phyloP scores from a whole-genome alignment of 176 grass and related monocot species.

The Aechmea fasciata region DNA sequence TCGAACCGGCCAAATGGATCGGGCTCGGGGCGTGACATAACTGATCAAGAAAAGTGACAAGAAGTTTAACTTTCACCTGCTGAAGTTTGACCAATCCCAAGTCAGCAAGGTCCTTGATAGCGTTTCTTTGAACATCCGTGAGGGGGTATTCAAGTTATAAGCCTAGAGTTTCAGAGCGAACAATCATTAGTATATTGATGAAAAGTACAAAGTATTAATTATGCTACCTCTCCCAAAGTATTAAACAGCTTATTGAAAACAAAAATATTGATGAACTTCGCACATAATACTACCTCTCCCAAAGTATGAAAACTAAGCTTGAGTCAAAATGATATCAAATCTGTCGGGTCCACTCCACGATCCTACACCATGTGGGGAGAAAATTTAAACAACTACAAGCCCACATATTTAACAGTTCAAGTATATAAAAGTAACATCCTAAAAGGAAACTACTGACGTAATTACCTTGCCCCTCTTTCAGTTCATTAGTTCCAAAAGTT shows the following conservation, averaged over 20 bases:
- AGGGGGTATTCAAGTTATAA: constrained; percentile 82
- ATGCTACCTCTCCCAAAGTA: too few relatives aligned
- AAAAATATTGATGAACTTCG: not conserved
- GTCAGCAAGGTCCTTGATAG: constrained; percentile 74
- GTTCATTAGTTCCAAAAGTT: too few relatives aligned
- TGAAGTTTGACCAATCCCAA: constrained; percentile 72
- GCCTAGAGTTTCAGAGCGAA: constrained; percentile 39
- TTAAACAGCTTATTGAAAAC: not conserved
- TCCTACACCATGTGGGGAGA: constrained; percentile 41
- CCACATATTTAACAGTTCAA: too few relatives aligned
- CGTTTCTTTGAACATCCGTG: constrained; percentile 60
- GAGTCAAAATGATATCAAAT: constrained; percentile 88
- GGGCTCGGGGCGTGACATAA: too few relatives aligned
- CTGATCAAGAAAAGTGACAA: not conserved
- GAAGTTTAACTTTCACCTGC: constrained; percentile 35
- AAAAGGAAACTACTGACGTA: too few relatives aligned
- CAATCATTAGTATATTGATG: not conserved
- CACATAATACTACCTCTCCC: constrained; percentile 49
- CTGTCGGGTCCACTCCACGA: constrained; percentile 74
- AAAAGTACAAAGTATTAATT: not conserved
- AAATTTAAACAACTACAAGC: constrained; percentile 16
- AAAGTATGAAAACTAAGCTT: constrained; percentile 87
- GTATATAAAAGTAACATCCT: too few relatives aligned
- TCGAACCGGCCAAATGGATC: too few relatives aligned
- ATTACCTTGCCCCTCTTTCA: too few relatives aligned